These are phyloP conservation scores for Cadophora sp. DNA, from an alignment of 2,329 filamentous ascomycete genomes.

Conservation along the genomic window DNA sequence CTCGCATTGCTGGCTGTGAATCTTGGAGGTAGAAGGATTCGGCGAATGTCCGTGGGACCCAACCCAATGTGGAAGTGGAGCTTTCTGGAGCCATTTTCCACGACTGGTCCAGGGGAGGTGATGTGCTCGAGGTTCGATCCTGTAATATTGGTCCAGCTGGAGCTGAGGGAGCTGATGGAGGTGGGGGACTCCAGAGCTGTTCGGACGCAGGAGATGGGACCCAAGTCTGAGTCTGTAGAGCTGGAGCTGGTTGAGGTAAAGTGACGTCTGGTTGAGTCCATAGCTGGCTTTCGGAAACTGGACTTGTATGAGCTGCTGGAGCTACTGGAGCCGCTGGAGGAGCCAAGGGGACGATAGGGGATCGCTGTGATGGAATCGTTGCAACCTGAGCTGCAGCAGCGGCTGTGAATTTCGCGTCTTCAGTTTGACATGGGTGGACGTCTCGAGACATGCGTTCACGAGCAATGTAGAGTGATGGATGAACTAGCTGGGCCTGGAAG, in stretches of 20 bases:
- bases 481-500: conserved; percentile 17
- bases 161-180: background rate
- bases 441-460: conserved; percentile 24
- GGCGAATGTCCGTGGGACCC: conserved; percentile 2
- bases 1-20: background rate
- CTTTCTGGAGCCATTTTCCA: background rate
- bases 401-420: conserved; percentile 10
- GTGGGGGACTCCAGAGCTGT: background rate
- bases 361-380: background rate
- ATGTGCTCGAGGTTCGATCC: background rate
- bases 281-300: background rate
- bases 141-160: background rate
- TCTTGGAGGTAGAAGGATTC: background rate
- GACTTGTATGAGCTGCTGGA: background rate
- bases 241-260: background rate
- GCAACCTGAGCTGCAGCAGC: background rate
- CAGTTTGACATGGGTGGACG: conserved; percentile 4
- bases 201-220: background rate
- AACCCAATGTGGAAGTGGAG: background rate
- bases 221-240: background rate
- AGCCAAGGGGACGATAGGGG: background rate
- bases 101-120: background rate
- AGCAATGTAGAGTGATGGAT: conserved; percentile 29
- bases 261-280: background rate
- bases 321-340: background rate